A percentile compares a stretch with the other conserved stretches of the same genome.
These are phyloP conservation scores for Magnusiomyces suaveolens DNA, from an alignment of 1,139 yeast genomes.

Conservation along the genomic window DNA sequence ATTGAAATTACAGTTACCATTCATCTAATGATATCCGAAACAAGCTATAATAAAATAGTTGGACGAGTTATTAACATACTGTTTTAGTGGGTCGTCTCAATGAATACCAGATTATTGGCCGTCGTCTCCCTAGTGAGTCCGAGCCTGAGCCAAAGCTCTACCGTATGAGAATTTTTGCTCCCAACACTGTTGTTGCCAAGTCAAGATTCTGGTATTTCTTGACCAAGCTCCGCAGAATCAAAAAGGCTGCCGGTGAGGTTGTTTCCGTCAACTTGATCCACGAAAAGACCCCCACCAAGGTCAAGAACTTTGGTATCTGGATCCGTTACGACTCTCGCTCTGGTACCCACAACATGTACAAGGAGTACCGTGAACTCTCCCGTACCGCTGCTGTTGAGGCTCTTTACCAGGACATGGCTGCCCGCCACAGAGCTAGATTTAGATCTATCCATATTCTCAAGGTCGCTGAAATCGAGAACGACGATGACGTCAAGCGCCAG, in stretches of 20 bases:
- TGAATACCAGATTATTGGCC: constrained; percentile 99
- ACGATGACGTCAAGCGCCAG: constrained; percentile 98
- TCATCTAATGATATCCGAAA: too few relatives aligned
- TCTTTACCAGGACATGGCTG: constrained; percentile 99
- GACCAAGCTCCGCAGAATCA: constrained; percentile 98
- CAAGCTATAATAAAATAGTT: too few relatives aligned
- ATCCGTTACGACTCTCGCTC: constrained; percentile 99
- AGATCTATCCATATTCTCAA: constrained; percentile 91
- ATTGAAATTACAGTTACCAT: too few relatives aligned
- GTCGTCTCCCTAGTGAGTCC: constrained; percentile 98
- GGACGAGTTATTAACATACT: constrained; percentile 1
- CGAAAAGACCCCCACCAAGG: constrained; percentile 97
- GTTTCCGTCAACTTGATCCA: constrained; percentile 84
- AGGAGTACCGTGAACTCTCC: constrained; percentile 99
- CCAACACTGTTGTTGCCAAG: constrained; percentile 98
- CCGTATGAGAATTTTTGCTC: constrained; percentile 99
- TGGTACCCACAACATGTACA: constrained; percentile 99
- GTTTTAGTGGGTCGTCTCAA: constrained; percentile 56
- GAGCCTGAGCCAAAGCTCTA: constrained; percentile 99
- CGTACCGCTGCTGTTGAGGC: constrained; percentile 98
- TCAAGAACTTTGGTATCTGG: constrained; percentile 99
- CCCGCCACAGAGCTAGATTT: constrained; percentile 99
- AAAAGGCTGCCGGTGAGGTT: constrained; percentile 99
- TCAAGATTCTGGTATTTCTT: constrained; percentile 99
- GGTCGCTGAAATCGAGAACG: constrained; percentile 97